Conservation (phyloP, 345 rosid genomes). For the Eucalyptus cloeziana region DNA sequence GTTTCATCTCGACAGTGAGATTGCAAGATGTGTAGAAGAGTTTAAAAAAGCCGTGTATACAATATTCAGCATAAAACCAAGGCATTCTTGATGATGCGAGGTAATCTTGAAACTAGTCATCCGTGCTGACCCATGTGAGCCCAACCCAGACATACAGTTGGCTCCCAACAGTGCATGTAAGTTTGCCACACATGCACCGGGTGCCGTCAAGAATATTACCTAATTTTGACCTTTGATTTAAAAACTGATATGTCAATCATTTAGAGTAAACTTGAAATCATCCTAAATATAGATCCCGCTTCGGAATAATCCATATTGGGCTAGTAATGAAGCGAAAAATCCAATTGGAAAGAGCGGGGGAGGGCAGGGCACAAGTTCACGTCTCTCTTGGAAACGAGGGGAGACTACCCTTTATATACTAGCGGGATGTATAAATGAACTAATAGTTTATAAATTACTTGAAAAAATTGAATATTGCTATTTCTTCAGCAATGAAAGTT, state of each 20-base stretch:
- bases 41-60: neutral
- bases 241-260: too few species aligned
- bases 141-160: neutral
- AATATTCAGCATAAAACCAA: neutral
- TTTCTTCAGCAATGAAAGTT: too few species aligned
- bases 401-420: too few species aligned
- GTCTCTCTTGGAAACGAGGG: too few species aligned
- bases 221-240: neutral
- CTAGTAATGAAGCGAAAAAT: neutral
- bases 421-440: too few species aligned
- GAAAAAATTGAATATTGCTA: too few species aligned
- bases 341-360: too few species aligned
- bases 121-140: neutral
- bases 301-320: neutral
- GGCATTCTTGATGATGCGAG: neutral
- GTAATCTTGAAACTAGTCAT: neutral
- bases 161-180: neutral
- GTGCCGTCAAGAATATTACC: neutral
- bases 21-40: neutral
- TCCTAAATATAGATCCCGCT: neutral
- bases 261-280: neutral
- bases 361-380: too few species aligned
- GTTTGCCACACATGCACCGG: neutral
- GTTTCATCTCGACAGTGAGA: neutral
- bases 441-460: too few species aligned